Percentiles rank a stretch among this genome's conserved stretches.
Evolutionary conservation across 345 rosid genomes (phyloP).

Genomic region (Ceriops tagal): DNA sequence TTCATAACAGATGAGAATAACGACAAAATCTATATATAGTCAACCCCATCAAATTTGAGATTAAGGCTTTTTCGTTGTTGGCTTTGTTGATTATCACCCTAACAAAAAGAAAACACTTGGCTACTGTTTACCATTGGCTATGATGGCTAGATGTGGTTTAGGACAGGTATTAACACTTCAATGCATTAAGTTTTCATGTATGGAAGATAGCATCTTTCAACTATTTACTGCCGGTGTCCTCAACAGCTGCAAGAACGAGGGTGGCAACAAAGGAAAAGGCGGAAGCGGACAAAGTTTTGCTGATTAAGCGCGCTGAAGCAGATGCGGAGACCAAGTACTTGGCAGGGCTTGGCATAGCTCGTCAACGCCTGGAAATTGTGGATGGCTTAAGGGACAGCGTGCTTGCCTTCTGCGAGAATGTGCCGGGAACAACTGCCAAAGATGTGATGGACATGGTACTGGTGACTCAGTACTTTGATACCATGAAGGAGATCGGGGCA

Average conservation of each 20-base stretch:
- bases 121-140: no score
- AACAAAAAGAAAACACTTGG: no score
- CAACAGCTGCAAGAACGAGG: conserved; percentile 2
- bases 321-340: conserved; percentile 14
- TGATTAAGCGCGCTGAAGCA: conserved; percentile 11
- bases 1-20: no score
- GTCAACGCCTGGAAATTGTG: conserved; percentile 14
- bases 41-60: no score
- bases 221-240: neutral
- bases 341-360: conserved; percentile 15
- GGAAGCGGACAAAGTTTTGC: conserved; percentile 6
- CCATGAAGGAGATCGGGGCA: conserved; percentile 12
- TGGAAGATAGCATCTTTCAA: no score
- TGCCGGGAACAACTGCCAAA: conserved; percentile 8
- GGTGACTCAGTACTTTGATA: conserved; percentile 15
- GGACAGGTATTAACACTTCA: no score
- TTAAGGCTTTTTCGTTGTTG: no score
- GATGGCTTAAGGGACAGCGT: conserved; percentile 12
- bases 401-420: conserved; percentile 14
- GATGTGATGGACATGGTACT: conserved; percentile 15
- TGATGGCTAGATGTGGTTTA: no score
- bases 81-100: no score
- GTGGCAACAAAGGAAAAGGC: neutral
- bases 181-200: no score
- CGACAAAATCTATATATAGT: no score